Conservation (phyloP, 176 grass and related monocot species). For the Microstegium vimineum region DNA sequence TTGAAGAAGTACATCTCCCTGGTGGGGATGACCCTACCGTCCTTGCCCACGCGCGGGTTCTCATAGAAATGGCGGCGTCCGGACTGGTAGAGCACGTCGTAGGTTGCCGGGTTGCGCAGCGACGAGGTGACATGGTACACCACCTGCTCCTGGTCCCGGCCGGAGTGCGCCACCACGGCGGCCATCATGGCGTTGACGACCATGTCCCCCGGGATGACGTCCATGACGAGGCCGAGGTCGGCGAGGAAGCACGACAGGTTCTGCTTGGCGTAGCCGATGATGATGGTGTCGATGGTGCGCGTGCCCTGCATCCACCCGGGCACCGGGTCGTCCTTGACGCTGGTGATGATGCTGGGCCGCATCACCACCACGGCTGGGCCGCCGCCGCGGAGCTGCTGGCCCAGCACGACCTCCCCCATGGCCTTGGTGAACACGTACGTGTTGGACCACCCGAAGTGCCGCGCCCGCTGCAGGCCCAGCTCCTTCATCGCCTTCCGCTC, state of each 20-base stretch:
- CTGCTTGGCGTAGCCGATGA: conserved; percentile 64
- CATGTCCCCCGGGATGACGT: conserved; percentile 88
- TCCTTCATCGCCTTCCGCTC: conserved; percentile 60
- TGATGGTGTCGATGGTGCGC: conserved; percentile 66
- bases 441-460: conserved; percentile 68
- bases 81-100: too few relatives aligned
- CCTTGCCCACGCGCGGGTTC: too few relatives aligned
- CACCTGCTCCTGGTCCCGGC: neutral
- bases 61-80: too few relatives aligned
- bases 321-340: conserved; percentile 48
- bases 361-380: conserved; percentile 49
- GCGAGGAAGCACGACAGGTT: conserved; percentile 70
- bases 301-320: conserved; percentile 81
- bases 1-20: too few relatives aligned
- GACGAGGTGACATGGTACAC: too few relatives aligned
- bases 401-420: conserved; percentile 69
- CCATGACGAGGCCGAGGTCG: conserved; percentile 52
- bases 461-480: conserved; percentile 58
- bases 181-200: conserved; percentile 82
- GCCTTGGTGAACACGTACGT: conserved; percentile 79
- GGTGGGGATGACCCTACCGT: too few relatives aligned
- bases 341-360: conserved; percentile 71
- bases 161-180: conserved; percentile 46
- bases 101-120: too few relatives aligned
- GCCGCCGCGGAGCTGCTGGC: conserved; percentile 23